Evolutionary conservation across 305 asterid genomes (phyloP), one percentile per base, ranked within the genome.

Genomic region (Fraxinus paxiana): DNA sequence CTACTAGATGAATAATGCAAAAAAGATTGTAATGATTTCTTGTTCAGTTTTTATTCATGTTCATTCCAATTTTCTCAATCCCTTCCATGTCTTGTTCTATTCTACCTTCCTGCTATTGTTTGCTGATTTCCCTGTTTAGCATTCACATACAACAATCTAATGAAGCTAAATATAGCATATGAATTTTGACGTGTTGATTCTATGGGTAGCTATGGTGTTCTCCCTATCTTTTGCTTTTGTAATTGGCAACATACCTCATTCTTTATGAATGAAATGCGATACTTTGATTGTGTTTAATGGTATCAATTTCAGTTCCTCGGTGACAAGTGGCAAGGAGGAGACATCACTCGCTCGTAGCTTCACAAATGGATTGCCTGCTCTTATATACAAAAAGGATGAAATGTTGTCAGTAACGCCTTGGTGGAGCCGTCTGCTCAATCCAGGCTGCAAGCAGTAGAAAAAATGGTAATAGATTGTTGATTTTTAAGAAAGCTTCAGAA

Each of bases 391-490:
- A 82, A 92, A 91, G 83, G 87, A 80, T 3, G 90, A 83, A 80
- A 34, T 85, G 26, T 46, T 89, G 6, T 2, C 88, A 8, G 90
- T 88, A 84, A 92, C 95, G 43, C 95, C 97, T 1, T 93, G 97
- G 98, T 93, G 97, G 98, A 92, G 77, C 75, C 90, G 87, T 83
- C 77, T 92, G 34, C 87, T 91, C 87, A 84, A 84, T 79, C 88
- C 81, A 77, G 85, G 79, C 31, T 65, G 81, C 78, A 83, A 88
- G 80, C 82, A 84, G 83, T 88, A 85, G 83, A 81, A 28, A 35
- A 30, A 24, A 72, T 7, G 37, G 31, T 18, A 59, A 77, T 77
- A 33, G 76, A 73, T 30, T 28, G 38, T 69, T 30, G 30, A 9
- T 0, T 65, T 8, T 65, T 65, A 4, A 51, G 18, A 5, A 26